A percentile compares a stretch with the other conserved stretches of the same genome.
Conservation (phyloP, 805 yeast species). For the Kazachstania taianensis region DNA sequence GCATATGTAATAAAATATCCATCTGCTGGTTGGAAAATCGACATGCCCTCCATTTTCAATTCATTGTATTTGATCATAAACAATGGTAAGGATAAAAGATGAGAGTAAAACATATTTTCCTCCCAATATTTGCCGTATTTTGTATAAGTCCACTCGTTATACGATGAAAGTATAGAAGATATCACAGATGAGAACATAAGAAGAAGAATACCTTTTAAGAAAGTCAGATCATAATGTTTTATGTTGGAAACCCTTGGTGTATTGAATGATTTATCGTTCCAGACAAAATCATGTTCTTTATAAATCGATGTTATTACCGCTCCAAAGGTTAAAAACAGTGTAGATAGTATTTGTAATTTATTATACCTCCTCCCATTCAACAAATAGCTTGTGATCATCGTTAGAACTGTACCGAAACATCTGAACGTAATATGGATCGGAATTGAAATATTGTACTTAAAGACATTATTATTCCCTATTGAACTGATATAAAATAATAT, state of each 20-base stretch:
- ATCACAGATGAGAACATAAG: slow-evolving; percentile 34
- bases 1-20: slow-evolving; percentile 8
- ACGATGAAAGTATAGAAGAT: slow-evolving; percentile 50
- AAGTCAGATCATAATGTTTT: slow-evolving; percentile 5
- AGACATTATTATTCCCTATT: slow-evolving; percentile 47
- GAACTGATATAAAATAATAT: slow-evolving; percentile 42
- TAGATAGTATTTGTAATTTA: slow-evolving; percentile 38
- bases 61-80: slow-evolving; percentile 32
- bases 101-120: slow-evolving; percentile 54
- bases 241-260: not conserved
- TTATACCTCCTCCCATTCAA: slow-evolving; percentile 39
- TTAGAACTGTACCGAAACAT: slow-evolving; percentile 52
- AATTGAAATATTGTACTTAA: slow-evolving; percentile 46
- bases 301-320: slow-evolving; percentile 36
- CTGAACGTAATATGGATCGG: slow-evolving; percentile 60
- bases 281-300: slow-evolving; percentile 21
- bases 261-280: slow-evolving; percentile 3
- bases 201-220: slow-evolving; percentile 24
- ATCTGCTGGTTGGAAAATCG: slow-evolving; percentile 5
- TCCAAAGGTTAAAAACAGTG: slow-evolving; percentile 45
- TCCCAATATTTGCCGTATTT: slow-evolving; percentile 52
- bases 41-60: slow-evolving; percentile 26
- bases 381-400: slow-evolving; percentile 46
- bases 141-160: slow-evolving; percentile 41
- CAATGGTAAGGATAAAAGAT: slow-evolving; percentile 45